A percentile compares a stretch with the other conserved stretches of the same genome.
Evolutionary conservation across 2,329 filamentous ascomycete genomes (phyloP).

Genomic region (Cladophialophora chaetospira): DNA sequence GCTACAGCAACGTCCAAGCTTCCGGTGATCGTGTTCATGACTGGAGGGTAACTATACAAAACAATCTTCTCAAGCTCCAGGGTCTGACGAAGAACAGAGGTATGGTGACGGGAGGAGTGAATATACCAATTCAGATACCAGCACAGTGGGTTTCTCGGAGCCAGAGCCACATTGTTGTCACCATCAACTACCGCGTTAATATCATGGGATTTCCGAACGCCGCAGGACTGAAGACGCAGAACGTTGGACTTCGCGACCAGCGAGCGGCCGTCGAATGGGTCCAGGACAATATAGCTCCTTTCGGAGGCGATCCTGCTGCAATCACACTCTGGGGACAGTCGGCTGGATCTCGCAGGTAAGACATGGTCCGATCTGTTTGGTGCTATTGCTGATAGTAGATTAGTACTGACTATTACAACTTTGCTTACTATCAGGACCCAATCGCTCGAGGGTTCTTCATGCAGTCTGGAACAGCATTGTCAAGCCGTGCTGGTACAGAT

Average conservation of each 20-base stretch:
- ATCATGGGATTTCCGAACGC: conserved; percentile 43
- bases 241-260: conserved; percentile 58
- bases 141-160: conserved; percentile 43
- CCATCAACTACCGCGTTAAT: conserved; percentile 47
- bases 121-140: conserved; percentile 47
- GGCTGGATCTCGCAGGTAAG: conserved; percentile 37
- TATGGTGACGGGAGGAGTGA: conserved; percentile 37
- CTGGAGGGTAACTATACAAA: conserved; percentile 33
- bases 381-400: no score
- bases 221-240: conserved; percentile 40
- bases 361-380: no score
- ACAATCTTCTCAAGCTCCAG: no score
- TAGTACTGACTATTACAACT: conserved; percentile 21
- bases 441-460: conserved; percentile 25
- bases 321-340: conserved; percentile 54
- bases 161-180: conserved; percentile 42
- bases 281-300: conserved; percentile 51
- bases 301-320: conserved; percentile 53
- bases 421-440: conserved; percentile 34
- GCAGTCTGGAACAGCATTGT: conserved; percentile 7
- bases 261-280: conserved; percentile 53
- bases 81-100: conserved; percentile 15
- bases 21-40: conserved; percentile 33
- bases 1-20: conserved; percentile 19
- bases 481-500: conserved; percentile 15